phyloP scores from a whole-genome alignment of 2,329 filamentous ascomycete genomes.

The Metarhizium anisopliae region DNA sequence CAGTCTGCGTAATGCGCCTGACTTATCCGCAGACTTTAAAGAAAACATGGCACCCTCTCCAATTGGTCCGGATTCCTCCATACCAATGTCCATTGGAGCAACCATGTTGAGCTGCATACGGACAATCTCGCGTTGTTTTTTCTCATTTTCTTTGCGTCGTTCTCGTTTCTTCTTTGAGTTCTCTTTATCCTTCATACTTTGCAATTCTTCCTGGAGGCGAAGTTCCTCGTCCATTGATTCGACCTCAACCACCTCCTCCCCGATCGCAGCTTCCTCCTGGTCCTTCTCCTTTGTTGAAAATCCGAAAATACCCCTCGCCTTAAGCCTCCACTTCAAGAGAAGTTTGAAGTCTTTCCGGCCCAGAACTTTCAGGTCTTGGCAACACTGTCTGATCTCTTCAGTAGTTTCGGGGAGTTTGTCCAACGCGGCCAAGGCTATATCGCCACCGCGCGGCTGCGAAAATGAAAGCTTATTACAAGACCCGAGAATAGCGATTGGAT shows the following conservation, averaged over 20 bases:
- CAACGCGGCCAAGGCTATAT: slow-evolving; percentile 79
- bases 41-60: slow-evolving; percentile 82
- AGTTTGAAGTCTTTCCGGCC: slow-evolving; percentile 92
- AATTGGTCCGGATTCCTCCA: slow-evolving; percentile 72
- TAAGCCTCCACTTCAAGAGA: slow-evolving; percentile 80
- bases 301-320: slow-evolving; percentile 83
- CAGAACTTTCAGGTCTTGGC: slow-evolving; percentile 77
- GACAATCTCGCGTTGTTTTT: slow-evolving; percentile 89
- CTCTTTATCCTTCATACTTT: slow-evolving; percentile 73
- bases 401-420: slow-evolving; percentile 83
- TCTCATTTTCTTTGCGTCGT: slow-evolving; percentile 80
- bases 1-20: slow-evolving; percentile 53
- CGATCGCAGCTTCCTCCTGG: slow-evolving; percentile 31
- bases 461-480: slow-evolving; percentile 79
- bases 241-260: slow-evolving; percentile 62
- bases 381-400: slow-evolving; percentile 68
- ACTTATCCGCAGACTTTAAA: slow-evolving; percentile 72
- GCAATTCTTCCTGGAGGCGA: slow-evolving; percentile 78
- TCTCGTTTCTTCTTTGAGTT: slow-evolving; percentile 71
- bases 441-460: slow-evolving; percentile 66
- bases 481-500: slow-evolving; percentile 88
- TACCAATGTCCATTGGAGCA: slow-evolving; percentile 88
- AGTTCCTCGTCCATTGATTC: slow-evolving; percentile 93
- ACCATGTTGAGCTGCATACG: slow-evolving; percentile 97
- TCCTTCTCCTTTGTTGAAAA: slow-evolving; percentile 63